phyloP scores from a whole-genome alignment of 768 basidiomycete genomes.

The Amanita fuliginea region DNA sequence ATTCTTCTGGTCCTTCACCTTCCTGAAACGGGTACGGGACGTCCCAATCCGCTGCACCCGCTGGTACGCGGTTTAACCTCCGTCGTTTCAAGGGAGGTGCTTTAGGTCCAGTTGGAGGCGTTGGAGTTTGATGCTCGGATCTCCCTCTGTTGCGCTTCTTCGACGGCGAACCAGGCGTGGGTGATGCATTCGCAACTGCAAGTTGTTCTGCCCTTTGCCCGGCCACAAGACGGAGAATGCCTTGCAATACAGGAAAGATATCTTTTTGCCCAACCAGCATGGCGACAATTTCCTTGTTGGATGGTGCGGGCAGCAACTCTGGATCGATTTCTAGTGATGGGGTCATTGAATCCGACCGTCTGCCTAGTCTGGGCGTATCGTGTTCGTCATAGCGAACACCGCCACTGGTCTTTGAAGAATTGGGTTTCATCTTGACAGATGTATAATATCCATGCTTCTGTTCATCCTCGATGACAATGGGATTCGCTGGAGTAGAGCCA shows the following conservation, averaged over 20 bases:
- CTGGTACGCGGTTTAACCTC: slow-evolving; percentile 57
- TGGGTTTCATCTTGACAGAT: slow-evolving; percentile 2
- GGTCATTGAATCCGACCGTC: slow-evolving; percentile 8
- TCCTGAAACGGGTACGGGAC: slow-evolving; percentile 66
- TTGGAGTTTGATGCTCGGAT: neutral
- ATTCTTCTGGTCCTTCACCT: slow-evolving; percentile 64
- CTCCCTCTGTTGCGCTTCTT: neutral
- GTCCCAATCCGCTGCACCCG: slow-evolving; percentile 76
- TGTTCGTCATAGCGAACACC: slow-evolving; percentile 1
- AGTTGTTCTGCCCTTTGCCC: slow-evolving; percentile 15
- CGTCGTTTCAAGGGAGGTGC: slow-evolving; percentile 39
- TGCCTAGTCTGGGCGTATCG: slow-evolving; percentile 8
- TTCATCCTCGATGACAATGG: slow-evolving; percentile 63
- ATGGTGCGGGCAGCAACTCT: slow-evolving; percentile 33
- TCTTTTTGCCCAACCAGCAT: slow-evolving; percentile 55
- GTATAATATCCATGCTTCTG: slow-evolving; percentile 19
- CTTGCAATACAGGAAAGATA: slow-evolving; percentile 53
- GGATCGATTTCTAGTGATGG: slow-evolving; percentile 24
- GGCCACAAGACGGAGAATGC: slow-evolving; percentile 46
- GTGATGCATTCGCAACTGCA: neutral
- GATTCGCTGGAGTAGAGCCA: slow-evolving; percentile 48
- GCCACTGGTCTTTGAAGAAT: neutral
- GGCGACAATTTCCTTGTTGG: slow-evolving; percentile 47
- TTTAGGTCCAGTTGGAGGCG: neutral
- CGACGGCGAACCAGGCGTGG: slow-evolving; percentile 8